Conservation (phyloP, 1,139 yeast genomes). For the Suhomyces chickasaworum region DNA sequence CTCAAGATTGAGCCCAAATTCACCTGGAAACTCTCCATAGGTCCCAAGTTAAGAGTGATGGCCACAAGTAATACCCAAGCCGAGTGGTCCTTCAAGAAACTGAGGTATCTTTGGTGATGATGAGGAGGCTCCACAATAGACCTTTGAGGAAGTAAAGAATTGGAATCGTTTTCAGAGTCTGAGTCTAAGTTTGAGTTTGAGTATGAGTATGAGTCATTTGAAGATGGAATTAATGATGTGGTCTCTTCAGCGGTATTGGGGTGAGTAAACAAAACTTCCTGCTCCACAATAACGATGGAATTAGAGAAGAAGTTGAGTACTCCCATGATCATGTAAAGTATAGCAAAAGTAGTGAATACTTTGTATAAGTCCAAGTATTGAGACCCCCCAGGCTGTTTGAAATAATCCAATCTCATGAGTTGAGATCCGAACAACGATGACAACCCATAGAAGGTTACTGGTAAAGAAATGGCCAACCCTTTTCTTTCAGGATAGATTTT, state of each 20-base stretch:
- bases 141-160: slow-evolving; percentile 24
- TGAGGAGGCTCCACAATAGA: slow-evolving; percentile 44
- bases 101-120: slow-evolving; percentile 50
- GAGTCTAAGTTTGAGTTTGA: no score
- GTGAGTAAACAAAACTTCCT: slow-evolving; percentile 43
- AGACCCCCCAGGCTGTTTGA: slow-evolving; percentile 27
- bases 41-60: slow-evolving; percentile 74
- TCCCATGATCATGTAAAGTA: slow-evolving; percentile 58
- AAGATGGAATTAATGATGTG: slow-evolving; percentile 23
- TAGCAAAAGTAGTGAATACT: slow-evolving; percentile 61
- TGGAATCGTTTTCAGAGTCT: slow-evolving; percentile 10
- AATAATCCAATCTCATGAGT: slow-evolving; percentile 45
- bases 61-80: slow-evolving; percentile 67
- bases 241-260: slow-evolving; percentile 23
- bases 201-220: no score
- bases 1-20: slow-evolving; percentile 72
- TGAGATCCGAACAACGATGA: slow-evolving; percentile 70
- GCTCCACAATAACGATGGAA: slow-evolving; percentile 64
- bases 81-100: slow-evolving; percentile 61
- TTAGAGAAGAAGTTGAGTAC: slow-evolving; percentile 62
- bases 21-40: slow-evolving; percentile 83
- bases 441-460: slow-evolving; percentile 84
- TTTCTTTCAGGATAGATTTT: slow-evolving; percentile 73
- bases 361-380: slow-evolving; percentile 47
- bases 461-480: slow-evolving; percentile 82